These are phyloP conservation scores for Blastobotrys indianensis DNA, from an alignment of 1,139 yeast species.

Conservation along the genomic window DNA sequence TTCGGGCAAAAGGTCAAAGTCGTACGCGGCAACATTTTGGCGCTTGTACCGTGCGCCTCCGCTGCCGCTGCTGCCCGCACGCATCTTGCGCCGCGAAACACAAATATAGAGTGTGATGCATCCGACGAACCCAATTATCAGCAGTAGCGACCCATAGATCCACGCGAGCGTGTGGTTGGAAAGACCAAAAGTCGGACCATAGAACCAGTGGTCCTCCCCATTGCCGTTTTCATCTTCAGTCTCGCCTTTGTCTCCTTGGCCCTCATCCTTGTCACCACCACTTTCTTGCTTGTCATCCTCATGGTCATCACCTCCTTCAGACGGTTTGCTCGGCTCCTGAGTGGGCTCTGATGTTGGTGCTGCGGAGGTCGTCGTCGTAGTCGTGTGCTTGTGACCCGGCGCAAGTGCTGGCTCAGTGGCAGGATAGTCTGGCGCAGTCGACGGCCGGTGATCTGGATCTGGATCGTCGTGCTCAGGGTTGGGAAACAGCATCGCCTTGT, in stretches of 20 bases:
- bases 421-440: constrained; percentile 10
- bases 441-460: constrained; percentile 13
- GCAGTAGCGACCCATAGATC: constrained; percentile 32
- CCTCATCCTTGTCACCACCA: too few species aligned
- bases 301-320: background rate
- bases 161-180: constrained; percentile 30
- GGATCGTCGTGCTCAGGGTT: constrained; percentile 19
- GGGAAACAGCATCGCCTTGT: constrained; percentile 46
- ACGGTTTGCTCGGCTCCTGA: background rate
- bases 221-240: too few species aligned
- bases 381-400: constrained; percentile 1
- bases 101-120: constrained; percentile 27
- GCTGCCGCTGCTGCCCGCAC: constrained; percentile 15
- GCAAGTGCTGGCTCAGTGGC: constrained; percentile 6
- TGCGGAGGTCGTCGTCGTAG: constrained; percentile 1
- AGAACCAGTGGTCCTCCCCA: constrained; percentile 20
- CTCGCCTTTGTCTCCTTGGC: too few species aligned
- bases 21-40: constrained; percentile 23
- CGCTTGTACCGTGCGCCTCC: constrained; percentile 15
- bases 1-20: constrained; percentile 29
- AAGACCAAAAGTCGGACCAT: constrained; percentile 32
- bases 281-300: too few species aligned
- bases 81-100: constrained; percentile 23
- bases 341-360: constrained; percentile 3
- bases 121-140: constrained; percentile 30